Base-by-base conservation (phyloP, 163 green algal species). In the Scenedesmus sp. region DNA sequence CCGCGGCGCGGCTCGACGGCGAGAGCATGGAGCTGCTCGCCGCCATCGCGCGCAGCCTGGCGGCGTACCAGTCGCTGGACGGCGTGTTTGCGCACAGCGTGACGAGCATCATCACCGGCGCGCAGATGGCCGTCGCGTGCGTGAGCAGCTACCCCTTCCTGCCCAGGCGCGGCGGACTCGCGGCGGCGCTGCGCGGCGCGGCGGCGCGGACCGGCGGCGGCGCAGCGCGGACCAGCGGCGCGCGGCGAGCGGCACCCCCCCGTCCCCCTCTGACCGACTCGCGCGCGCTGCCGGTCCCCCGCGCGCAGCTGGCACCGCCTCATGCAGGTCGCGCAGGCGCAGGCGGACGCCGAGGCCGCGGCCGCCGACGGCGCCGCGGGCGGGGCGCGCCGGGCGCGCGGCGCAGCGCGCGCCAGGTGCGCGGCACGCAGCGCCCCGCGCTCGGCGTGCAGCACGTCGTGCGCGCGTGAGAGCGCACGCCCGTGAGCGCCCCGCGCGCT, bases 121-220 rank as follows among this genome's bases (percentile, higher is more conserved):
- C 51, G 13, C 71, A 80, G 58, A 51, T 80, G 14, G 71, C 56
- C 0, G 34, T 50, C 18, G 71, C 58, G 17, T 64, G 44, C 31
- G 60, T 80, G 44, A 17, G 18, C 17, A 64, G 44, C 26, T 80
- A 80, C 22, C 71, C 71, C 5, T 80, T 29, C 13, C 58, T 80
- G 44, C 71, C 71, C 10, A 31, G 54, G 31, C 70, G 70, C n/a
- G n/a, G n/a, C n/a, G n/a, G 48, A n/a, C n/a, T n/a, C n/a, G n/a
- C n/a, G n/a, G n/a, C n/a, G n/a, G n/a, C n/a, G n/a, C n/a, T n/a
- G n/a, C n/a, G n/a, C n/a, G n/a, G n/a, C n/a, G n/a, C n/a, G n/a
- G n/a, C n/a, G n/a, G n/a, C n/a, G n/a, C n/a, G n/a, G n/a, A n/a
- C n/a, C n/a, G n/a, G n/a, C n/a, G n/a, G n/a, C n/a, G n/a, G n/a